Evolutionary conservation across 202 grass and related monocot genomes (phyloP), one percentile per base, ranked within the genome.

Genomic region (Zoysia matrella): DNA sequence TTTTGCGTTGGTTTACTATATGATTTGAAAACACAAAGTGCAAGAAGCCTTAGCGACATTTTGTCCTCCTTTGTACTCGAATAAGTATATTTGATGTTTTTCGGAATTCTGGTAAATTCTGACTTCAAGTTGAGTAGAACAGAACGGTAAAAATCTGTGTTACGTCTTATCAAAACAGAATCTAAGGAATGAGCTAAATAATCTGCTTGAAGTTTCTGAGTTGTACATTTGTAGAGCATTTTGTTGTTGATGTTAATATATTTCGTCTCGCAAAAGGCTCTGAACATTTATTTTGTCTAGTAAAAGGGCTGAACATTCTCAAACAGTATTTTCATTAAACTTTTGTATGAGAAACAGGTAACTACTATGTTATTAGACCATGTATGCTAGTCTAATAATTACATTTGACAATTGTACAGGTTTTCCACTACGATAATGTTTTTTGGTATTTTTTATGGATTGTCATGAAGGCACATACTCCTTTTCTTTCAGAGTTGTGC

Each of bases 31-130:
- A 71, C 64, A 11, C 61, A 55, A 14, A 9, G 39, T 71, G 10
- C 11, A 15, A 76, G 53, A 18, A 44, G 39, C 39, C 47, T 12
- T 65, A 71, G 54, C 18, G 52, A 61, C 4, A 39, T 15, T 65
- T 69, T 40, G 4, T 40, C 39, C 60, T 57, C 12, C 4, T 67
- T 47, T 53, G 16, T 1, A 5, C 45, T 42, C 41, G 53, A 69
- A 68, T 75, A 60, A 66, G 68, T 47, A 52, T 60, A 68, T 74
- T 49, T 78, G n/a, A 61, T 86, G 36, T n/a, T 55, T 61, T 50
- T 68, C 67, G 14, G 16, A 69, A 86, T 69, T 74, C 36, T 60
- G 52, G 10, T 14, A 9, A 50, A 13, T 42, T 47, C 46, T 65
- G 58, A 72, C 40, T 66, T 77, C 50, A 60, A 60, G 30, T 45